These are phyloP conservation scores for Talaromyces borbonicus DNA, from an alignment of 495 filamentous ascomycete genomes.

Conservation along the genomic window DNA sequence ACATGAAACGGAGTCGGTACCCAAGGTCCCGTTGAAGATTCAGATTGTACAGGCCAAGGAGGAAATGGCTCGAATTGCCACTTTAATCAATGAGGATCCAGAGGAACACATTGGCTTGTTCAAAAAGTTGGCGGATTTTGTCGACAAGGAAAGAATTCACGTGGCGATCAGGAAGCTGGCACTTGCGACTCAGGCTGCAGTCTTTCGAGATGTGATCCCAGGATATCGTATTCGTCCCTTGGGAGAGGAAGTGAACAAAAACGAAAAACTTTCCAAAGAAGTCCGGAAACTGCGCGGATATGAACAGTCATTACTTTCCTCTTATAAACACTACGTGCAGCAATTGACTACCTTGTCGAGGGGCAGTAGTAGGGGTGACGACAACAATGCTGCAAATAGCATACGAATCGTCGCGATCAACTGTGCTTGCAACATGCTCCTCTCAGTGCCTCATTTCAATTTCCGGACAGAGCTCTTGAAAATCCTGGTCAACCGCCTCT, in stretches of 20 bases:
- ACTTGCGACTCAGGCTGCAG: conserved; percentile 71
- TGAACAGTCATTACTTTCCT: conserved; percentile 71
- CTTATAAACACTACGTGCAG: conserved; percentile 76
- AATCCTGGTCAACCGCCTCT: conserved; percentile 76
- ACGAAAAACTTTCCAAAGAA: conserved; percentile 81
- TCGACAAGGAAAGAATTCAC: conserved; percentile 48
- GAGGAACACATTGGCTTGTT: conserved; percentile 79
- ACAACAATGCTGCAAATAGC: conserved; percentile 13
- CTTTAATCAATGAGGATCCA: conserved; percentile 78
- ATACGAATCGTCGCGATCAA: conserved; percentile 62
- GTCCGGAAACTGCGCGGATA: conserved; percentile 69
- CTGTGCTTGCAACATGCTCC: conserved; percentile 71
- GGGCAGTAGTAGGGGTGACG: conserved; percentile 24
- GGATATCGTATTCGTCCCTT: conserved; percentile 87
- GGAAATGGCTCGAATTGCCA: conserved; percentile 76
- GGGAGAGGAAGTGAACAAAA: conserved; percentile 41
- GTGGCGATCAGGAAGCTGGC: conserved; percentile 72
- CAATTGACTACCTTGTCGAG: conserved; percentile 56
- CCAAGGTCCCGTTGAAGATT: conserved; percentile 58
- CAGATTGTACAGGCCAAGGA: conserved; percentile 85
- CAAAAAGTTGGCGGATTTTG: conserved; percentile 66
- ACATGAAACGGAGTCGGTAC: conserved; percentile 47
- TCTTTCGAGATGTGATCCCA: conserved; percentile 95
- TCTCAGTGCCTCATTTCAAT: conserved; percentile 89
- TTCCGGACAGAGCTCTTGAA: conserved; percentile 78